These are phyloP conservation scores for Tetrahymena malaccensis DNA, from an alignment of 73 alveolate genomes.

Conservation along the genomic window DNA sequence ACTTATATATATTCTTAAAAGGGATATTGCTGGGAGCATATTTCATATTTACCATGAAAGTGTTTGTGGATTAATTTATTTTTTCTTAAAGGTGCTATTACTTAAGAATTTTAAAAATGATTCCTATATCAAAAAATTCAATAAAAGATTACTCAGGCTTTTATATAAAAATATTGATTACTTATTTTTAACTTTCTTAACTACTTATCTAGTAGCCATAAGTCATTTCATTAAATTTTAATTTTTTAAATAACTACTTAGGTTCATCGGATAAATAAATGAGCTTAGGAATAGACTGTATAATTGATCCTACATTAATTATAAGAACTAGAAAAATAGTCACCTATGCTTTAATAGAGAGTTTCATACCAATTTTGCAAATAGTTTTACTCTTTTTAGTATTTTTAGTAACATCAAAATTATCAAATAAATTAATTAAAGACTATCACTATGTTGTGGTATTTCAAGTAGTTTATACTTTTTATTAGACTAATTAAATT, in stretches of 20 bases:
- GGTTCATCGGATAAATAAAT: neutral
- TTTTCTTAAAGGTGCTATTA: neutral
- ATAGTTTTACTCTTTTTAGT: neutral
- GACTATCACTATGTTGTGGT: too few relatives aligned
- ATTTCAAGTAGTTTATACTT: neutral
- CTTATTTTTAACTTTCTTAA: neutral
- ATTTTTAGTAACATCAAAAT: too few relatives aligned
- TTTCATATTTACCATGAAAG: neutral
- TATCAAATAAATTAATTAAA: too few relatives aligned
- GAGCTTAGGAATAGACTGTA: neutral
- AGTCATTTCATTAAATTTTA: neutral
- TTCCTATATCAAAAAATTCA: neutral
- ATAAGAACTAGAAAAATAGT: neutral
- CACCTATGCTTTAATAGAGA: neutral
- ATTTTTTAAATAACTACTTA: neutral
- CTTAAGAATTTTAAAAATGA: neutral
- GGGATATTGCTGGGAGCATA: neutral
- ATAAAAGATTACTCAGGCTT: neutral
- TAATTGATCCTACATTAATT: neutral
- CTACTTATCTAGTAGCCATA: neutral
- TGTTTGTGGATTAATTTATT: neutral
- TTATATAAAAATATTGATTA: neutral
- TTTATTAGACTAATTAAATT: too few relatives aligned
- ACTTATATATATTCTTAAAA: neutral
- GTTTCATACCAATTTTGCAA: neutral